Evolutionary conservation across 1,284 basidiomycete genomes (phyloP).

Genomic region (Entoloma clypeatum): DNA sequence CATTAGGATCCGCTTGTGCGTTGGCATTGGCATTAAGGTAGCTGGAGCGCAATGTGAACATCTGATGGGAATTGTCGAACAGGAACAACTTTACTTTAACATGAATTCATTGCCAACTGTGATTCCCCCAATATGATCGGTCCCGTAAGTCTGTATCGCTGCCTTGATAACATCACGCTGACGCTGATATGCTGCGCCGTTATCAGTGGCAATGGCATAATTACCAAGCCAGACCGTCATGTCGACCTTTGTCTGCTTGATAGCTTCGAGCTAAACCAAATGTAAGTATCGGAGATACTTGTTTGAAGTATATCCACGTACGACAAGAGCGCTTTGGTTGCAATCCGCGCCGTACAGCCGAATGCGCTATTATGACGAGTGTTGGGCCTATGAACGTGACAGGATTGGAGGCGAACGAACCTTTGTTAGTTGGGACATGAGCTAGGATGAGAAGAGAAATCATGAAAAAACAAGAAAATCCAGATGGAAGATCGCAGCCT

Average conservation of each 20-base stretch:
- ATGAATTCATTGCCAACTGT: constrained; percentile 85
- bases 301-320: constrained; percentile 21
- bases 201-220: constrained; percentile 63
- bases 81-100: constrained; percentile 50
- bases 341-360: constrained; percentile 47
- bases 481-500: no score
- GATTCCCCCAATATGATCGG: constrained; percentile 73
- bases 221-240: constrained; percentile 86
- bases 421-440: constrained; percentile 45
- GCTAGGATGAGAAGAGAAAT: constrained; percentile 22
- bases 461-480: neutral
- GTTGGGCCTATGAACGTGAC: neutral
- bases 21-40: constrained; percentile 44
- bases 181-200: constrained; percentile 58
- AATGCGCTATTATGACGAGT: constrained; percentile 26
- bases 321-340: constrained; percentile 44
- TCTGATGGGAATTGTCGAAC: constrained; percentile 9
- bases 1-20: constrained; percentile 44
- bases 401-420: constrained; percentile 8
- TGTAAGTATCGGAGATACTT: constrained; percentile 2
- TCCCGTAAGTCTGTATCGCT: constrained; percentile 77
- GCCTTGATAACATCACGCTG: constrained; percentile 68
- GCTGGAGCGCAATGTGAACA: constrained; percentile 31
- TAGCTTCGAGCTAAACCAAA: constrained; percentile 40
- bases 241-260: constrained; percentile 86